phyloP scores from a whole-genome alignment of 106 monocot genomes.

The Cymbidium sinense region DNA sequence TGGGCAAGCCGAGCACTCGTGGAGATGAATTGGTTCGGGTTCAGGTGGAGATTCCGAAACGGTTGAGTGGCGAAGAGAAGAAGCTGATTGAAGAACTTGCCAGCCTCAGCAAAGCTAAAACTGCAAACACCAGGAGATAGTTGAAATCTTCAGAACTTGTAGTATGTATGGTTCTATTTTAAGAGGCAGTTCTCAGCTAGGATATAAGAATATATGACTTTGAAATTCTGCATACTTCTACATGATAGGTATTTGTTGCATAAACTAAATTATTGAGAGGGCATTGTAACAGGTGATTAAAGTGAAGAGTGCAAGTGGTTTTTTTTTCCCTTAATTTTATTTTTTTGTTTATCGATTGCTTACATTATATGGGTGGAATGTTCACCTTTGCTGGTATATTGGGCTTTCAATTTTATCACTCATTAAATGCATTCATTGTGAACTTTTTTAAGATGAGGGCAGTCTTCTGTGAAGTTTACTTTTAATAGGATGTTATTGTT shows the following conservation, averaged over 20 bases:
- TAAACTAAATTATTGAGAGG: not conserved
- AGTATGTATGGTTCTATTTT: not conserved
- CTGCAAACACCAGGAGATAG: conserved; percentile 63
- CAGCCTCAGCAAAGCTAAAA: conserved; percentile 49
- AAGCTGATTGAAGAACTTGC: conserved; percentile 92
- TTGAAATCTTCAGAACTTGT: not conserved
- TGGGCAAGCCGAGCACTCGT: conserved; percentile 68
- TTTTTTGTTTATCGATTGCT: too few species aligned
- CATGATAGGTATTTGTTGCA: not conserved
- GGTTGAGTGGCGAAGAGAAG: conserved; percentile 78
- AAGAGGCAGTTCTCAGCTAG: not conserved
- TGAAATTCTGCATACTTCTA: not conserved
- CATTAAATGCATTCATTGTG: too few species aligned
- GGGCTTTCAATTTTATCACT: too few species aligned
- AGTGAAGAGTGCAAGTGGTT: too few species aligned
- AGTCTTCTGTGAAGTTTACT: too few species aligned
- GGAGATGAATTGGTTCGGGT: conserved; percentile 89
- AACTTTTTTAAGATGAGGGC: too few species aligned
- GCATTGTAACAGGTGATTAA: not conserved
- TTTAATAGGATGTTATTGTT: too few species aligned
- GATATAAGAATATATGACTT: not conserved
- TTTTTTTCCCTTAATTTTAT: too few species aligned
- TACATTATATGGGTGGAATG: too few species aligned
- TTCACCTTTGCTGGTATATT: too few species aligned
- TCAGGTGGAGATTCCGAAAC: conserved; percentile 95